These are phyloP conservation scores for Cryptococcus amylolentus DNA, from an alignment of 1,284 basidiomycete species.

Conservation along the genomic window DNA sequence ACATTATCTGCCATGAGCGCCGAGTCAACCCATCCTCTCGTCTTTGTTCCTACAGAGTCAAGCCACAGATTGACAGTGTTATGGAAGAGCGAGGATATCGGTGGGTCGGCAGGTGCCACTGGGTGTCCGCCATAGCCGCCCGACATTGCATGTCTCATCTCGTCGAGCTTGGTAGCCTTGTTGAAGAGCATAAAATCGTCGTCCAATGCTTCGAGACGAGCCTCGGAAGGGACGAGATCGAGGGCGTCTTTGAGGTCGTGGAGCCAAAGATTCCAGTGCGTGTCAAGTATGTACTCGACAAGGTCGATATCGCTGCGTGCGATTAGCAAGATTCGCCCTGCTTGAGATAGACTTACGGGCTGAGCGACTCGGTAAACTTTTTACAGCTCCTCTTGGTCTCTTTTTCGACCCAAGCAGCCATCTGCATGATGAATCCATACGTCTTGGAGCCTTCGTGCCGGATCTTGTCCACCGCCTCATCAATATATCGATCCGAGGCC, in stretches of 20 bases:
- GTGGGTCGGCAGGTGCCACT: no score
- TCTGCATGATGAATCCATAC: constrained; percentile 54
- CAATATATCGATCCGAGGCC: constrained; percentile 65
- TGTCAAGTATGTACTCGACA: constrained; percentile 70
- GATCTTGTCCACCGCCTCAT: constrained; percentile 56
- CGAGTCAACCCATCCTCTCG: constrained; percentile 89
- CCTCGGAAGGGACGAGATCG: neutral
- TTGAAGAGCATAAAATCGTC: constrained; percentile 85
- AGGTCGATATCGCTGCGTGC: constrained; percentile 65
- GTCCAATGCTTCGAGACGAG: constrained; percentile 69
- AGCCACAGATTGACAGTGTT: constrained; percentile 75
- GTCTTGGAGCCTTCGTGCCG: constrained; percentile 26
- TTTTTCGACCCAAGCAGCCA: constrained; percentile 88
- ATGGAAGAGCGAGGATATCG: no score
- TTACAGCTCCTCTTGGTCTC: constrained; percentile 71
- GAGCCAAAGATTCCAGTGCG: constrained; percentile 69
- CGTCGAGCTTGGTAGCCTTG: constrained; percentile 57
- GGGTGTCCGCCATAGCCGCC: no score
- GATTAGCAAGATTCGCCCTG: neutral
- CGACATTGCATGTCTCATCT: constrained; percentile 64
- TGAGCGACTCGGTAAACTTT: constrained; percentile 73
- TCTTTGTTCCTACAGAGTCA: constrained; percentile 82
- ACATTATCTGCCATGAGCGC: constrained; percentile 86
- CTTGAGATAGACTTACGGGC: constrained; percentile 58
- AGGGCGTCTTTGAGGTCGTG: constrained; percentile 66